Evolutionary conservation across 305 asterid genomes (phyloP).

Genomic region (Fraxinus floribunda): DNA sequence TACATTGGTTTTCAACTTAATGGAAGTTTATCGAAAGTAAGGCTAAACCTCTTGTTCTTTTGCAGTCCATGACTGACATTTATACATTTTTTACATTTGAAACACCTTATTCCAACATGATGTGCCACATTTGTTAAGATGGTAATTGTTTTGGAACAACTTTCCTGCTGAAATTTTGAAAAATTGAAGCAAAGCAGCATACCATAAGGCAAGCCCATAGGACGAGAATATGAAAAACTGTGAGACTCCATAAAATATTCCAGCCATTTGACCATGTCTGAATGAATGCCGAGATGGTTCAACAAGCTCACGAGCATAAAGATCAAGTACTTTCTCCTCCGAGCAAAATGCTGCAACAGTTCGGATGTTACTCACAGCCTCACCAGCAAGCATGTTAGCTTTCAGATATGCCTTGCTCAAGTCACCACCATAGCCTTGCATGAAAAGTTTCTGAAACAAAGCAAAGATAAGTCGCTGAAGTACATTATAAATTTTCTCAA

Average conservation of each 20-base stretch:
- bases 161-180: background rate
- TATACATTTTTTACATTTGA: background rate
- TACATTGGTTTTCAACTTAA: background rate
- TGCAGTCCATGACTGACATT: background rate
- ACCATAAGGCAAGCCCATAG: conserved; percentile 94
- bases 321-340: conserved; percentile 79
- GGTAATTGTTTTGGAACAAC: background rate
- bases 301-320: conserved; percentile 64
- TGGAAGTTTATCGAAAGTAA: background rate
- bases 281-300: conserved; percentile 78
- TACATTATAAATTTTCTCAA: background rate
- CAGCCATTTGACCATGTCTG: conserved; percentile 86
- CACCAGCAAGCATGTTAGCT: conserved; percentile 99
- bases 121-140: background rate
- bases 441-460: conserved; percentile 79
- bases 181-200: conserved; percentile 24
- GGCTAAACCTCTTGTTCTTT: background rate
- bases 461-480: conserved; percentile 10
- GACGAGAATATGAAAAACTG: conserved; percentile 94
- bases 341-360: conserved; percentile 93
- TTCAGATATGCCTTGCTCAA: conserved; percentile 86
- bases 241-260: conserved; percentile 83
- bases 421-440: conserved; percentile 92
- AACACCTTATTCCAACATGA: background rate
- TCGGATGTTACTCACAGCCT: conserved; percentile 95